Evolutionary conservation across 2,329 filamentous ascomycete species (phyloP), one percentile per base, ranked within the genome.

Genomic region (Monilinia vaccinii-corymbosi): DNA sequence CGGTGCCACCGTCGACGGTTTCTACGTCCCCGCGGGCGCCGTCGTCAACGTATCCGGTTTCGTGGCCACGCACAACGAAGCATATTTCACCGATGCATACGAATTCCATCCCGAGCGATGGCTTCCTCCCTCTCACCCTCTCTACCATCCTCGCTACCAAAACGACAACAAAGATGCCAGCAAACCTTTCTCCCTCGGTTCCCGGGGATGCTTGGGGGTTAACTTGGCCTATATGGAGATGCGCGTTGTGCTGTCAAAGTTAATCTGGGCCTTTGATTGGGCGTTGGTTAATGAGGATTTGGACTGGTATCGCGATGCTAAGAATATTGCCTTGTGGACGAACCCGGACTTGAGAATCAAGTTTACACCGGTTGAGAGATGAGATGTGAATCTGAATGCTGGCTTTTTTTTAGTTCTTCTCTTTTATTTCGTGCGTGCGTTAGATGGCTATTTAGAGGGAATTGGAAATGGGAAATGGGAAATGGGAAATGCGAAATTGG

Each of bases 161-260:
- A 23, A 51, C 9, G 59, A 61, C 51, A 23, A 42, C 9, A 57
- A 51, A 21, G 59, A 61, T 38, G 59, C 53, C 1, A 51, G 34
- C 31, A 50, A 40, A 25, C 46, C 52, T 11, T 61, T 61, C 31
- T 48, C 23, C 4, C 1, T 58, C 0, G 59, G 59, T 36, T 5
- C 59, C 6, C 38, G 59, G 38, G 40, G 10, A 9, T 51, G 46
- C 18, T 16, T 61, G 23, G 59, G 53, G 9, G 36, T 57, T 21
- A 58, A 50, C 32, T n/a, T 61, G 11, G 59, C 46, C 9, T 61
- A 58, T 7, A 50, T 58, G 52, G 59, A 58, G n/a, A 50, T 58
- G 46, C 23, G 59, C 11, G 18, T 61, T 0, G 38, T 61, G 21
- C 31, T 61, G 34, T 53, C 59, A 10, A 60, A 38, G 14, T 45